Evolutionary conservation across 768 basidiomycete species (phyloP).

Genomic region (Lenzites betulinus): DNA sequence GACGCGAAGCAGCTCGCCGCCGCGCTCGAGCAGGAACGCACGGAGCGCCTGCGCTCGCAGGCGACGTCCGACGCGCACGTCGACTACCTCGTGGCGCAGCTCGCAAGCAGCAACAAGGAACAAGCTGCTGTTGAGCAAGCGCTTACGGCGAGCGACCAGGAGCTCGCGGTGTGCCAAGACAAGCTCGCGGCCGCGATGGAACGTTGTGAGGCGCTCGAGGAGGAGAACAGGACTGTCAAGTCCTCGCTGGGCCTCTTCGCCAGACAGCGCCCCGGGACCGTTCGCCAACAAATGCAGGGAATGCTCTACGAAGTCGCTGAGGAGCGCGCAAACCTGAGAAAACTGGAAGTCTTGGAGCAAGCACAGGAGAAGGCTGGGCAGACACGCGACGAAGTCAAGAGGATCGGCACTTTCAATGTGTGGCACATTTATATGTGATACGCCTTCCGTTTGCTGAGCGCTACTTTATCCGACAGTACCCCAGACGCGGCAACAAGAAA

Average conservation of each 20-base stretch:
- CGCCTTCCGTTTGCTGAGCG: neutral
- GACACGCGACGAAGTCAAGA: neutral
- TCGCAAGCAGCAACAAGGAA: constrained; percentile 8
- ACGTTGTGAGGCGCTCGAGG: constrained; percentile 27
- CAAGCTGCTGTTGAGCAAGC: constrained; percentile 6
- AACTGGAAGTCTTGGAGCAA: constrained; percentile 4
- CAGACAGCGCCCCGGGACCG: constrained; percentile 13
- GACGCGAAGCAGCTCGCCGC: constrained; percentile 3
- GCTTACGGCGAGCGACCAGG: constrained; percentile 15
- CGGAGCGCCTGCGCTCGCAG: constrained; percentile 8
- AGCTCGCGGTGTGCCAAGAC: constrained; percentile 22
- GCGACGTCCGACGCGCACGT: constrained; percentile 7
- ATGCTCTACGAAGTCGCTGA: constrained; percentile 16
- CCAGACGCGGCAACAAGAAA: neutral
- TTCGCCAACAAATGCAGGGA: constrained; percentile 22
- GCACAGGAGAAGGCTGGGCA: neutral
- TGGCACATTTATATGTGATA: neutral
- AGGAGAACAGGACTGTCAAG: constrained; percentile 26
- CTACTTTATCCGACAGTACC: neutral
- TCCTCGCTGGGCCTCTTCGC: constrained; percentile 23
- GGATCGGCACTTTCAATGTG: neutral
- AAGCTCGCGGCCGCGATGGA: constrained; percentile 24
- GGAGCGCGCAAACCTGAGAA: constrained; percentile 12
- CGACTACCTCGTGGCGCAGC: constrained; percentile 18
- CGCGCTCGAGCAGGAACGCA: constrained; percentile 12